Percentiles rank a stretch among this genome's conserved stretches.
Conservation (phyloP, 257 asterid genomes). For the Lantana camara region DNA sequence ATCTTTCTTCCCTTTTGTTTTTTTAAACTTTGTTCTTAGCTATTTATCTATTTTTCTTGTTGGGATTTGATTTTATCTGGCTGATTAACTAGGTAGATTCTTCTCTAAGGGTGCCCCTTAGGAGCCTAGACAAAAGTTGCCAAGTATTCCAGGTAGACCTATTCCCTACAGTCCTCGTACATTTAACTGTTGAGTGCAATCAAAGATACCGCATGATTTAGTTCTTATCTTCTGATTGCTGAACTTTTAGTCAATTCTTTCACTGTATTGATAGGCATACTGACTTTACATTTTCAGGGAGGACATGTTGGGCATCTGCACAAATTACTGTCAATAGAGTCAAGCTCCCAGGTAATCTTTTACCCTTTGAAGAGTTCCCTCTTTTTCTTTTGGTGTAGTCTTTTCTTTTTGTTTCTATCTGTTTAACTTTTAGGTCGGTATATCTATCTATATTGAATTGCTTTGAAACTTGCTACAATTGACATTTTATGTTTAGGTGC, state of each 20-base stretch:
- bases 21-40: too few relatives aligned
- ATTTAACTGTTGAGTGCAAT: slow-evolving; percentile 16
- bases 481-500: slow-evolving; percentile 60
- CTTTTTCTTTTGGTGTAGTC: background rate
- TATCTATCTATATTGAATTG: slow-evolving; percentile 23
- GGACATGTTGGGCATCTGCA: slow-evolving; percentile 98
- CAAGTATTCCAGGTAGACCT: slow-evolving; percentile 80
- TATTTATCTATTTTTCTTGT: too few relatives aligned
- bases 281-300: slow-evolving; percentile 63
- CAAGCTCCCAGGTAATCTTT: slow-evolving; percentile 91
- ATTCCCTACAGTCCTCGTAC: slow-evolving; percentile 13
- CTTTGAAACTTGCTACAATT: slow-evolving; percentile 21
- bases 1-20: background rate
- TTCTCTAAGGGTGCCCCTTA: slow-evolving; percentile 62
- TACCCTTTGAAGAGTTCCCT: slow-evolving; percentile 18
- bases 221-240: slow-evolving; percentile 27
- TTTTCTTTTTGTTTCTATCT: background rate
- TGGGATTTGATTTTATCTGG: background rate
- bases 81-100: slow-evolving; percentile 64
- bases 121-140: slow-evolving; percentile 53
- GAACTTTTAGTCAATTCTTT: too few relatives aligned
- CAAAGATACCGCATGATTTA: slow-evolving; percentile 21
- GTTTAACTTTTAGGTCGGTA: background rate
- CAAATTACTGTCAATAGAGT: slow-evolving; percentile 73
- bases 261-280: too few relatives aligned